phyloP scores from a whole-genome alignment of 306 rosid genomes.

The Acmispon strigosus region DNA sequence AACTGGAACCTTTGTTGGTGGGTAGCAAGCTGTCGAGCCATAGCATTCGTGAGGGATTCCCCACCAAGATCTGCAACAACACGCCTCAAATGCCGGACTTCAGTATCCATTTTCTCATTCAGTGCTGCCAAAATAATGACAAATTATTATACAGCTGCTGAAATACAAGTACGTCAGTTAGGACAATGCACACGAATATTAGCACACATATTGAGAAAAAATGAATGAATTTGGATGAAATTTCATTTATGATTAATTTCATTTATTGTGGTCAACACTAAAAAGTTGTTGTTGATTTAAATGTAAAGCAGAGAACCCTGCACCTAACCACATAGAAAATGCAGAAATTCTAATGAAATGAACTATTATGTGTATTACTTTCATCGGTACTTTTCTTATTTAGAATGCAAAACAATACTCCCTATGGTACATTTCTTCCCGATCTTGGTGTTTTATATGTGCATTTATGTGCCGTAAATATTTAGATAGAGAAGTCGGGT shows the following conservation, averaged over 20 bases:
- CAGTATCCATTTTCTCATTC: conserved; percentile 49
- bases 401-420: not conserved
- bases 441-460: not conserved
- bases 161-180: not conserved
- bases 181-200: no score
- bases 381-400: not conserved
- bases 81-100: conserved; percentile 44
- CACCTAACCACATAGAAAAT: not conserved
- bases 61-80: conserved; percentile 37
- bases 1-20: conserved; percentile 41
- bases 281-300: not conserved
- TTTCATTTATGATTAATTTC: no score
- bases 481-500: not conserved
- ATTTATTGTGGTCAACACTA: not conserved
- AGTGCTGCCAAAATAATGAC: conserved; percentile 37
- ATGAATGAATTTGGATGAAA: no score
- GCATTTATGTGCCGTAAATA: not conserved
- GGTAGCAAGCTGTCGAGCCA: no score
- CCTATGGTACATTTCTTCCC: not conserved
- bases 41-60: conserved; percentile 32
- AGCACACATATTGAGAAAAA: no score
- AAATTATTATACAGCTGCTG: not conserved
- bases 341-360: not conserved
- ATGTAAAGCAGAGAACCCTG: not conserved
- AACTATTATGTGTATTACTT: not conserved